Evolutionary conservation across 352 stramenopile genomes (phyloP), one percentile per base, ranked within the genome.

Genomic region (Pseudoperonospora humuli): DNA sequence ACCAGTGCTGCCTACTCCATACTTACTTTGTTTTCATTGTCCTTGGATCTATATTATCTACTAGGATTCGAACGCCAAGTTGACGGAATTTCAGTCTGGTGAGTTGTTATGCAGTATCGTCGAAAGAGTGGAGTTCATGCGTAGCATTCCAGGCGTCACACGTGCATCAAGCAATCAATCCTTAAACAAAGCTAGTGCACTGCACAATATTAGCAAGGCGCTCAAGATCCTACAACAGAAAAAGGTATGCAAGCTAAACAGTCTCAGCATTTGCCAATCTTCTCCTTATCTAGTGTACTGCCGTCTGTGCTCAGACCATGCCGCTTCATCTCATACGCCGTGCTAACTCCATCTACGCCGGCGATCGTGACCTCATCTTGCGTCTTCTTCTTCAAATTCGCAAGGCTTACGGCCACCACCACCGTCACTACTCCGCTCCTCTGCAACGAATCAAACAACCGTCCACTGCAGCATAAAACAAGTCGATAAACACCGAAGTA

Each of bases 181-280:
- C 10, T 34, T 67, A 18, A 62, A 63, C 25, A 79, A 67, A 56
- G 70, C 76, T 7, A 75, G 70, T n/a, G 57, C 71, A 1, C 47
- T 89, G 19, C 67, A 89, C 62, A 89, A 89, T 44, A 84, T 89
- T 29, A 52, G 43, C 21, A 89, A 89, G 31, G 76, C 69, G 11
- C 51, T 86, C 0, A 48, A 46, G 11, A 71, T 86, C 15, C 52
- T 89, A 1, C 62, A 78, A 41, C 53, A 67, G 31, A 86, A 84
- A 28, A 86, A 85, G 55, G 70, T 84, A 27, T 29, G 26, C n/a
- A 9, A 29, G 26, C 26, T 7, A 29, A 14, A 29, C 5, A 11
- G 10, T 1, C n/a, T 10, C 8, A 4, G 23, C 7, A 26, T 26
- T 26, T 7, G 7, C 4, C 23, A 26, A 4, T 26, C 7, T 7